Evolutionary conservation across 2,329 filamentous ascomycete genomes (phyloP).

Genomic region (Colletotrichum sp.): DNA sequence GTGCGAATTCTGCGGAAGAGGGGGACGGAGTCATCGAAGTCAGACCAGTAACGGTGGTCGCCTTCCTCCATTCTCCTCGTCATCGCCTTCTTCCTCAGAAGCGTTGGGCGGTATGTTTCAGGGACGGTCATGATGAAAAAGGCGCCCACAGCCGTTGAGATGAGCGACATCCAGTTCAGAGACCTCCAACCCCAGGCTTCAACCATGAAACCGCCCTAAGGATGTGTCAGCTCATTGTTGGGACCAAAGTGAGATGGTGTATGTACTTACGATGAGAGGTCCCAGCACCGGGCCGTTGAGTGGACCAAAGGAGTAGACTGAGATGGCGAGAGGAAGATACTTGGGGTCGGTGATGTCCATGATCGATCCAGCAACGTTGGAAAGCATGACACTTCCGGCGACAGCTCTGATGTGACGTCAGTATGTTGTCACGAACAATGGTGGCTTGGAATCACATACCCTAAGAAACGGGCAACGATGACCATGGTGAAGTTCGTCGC

Average conservation of each 20-base stretch:
- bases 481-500: slow-evolving; percentile 58
- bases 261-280: slow-evolving; percentile 28
- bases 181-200: slow-evolving; percentile 66
- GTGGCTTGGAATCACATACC: neutral
- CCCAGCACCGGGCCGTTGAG: slow-evolving; percentile 58
- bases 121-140: slow-evolving; percentile 51
- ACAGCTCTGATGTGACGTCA: slow-evolving; percentile 50
- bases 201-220: slow-evolving; percentile 58
- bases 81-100: slow-evolving; percentile 54
- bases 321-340: slow-evolving; percentile 66
- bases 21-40: slow-evolving; percentile 62
- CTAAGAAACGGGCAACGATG: slow-evolving; percentile 56
- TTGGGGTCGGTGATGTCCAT: slow-evolving; percentile 66
- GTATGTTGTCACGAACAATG: neutral
- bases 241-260: rapidly evolving
- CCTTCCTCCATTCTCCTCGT: slow-evolving; percentile 52
- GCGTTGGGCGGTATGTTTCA: slow-evolving; percentile 61
- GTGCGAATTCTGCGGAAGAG: slow-evolving; percentile 59
- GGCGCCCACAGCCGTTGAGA: slow-evolving; percentile 56
- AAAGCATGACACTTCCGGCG: slow-evolving; percentile 66
- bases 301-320: slow-evolving; percentile 66
- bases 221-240: neutral
- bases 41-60: slow-evolving; percentile 57
- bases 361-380: slow-evolving; percentile 66
- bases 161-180: slow-evolving; percentile 65